Base-by-base conservation (phyloP, 2,329 filamentous ascomycete species). In the Botrytis paeoniae region DNA sequence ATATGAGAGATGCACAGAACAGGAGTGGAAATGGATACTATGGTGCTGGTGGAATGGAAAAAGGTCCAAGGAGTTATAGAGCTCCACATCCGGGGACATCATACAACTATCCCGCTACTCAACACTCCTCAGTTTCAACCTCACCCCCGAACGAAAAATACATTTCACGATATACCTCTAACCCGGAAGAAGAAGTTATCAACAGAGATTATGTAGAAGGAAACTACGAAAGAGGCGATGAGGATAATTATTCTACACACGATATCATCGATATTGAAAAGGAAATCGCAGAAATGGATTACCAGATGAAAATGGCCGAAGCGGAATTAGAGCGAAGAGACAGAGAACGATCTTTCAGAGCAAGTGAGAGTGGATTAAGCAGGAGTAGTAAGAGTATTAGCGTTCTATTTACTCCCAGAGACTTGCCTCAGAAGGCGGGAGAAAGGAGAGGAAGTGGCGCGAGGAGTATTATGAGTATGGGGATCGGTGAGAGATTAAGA, bases 381-480 rank as follows among this genome's bases (percentile, higher is more conserved):
- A 60, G 61, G 25, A 68, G 70, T 39, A 68, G 62, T 29, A 72
- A 72, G 41, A 72, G 70, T 14, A 68, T 72, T 9, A 68, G 70
- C 14, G 70, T 61, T 25, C 51, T 68, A 6, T 72, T 72, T 12
- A 68, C 37, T 2, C 62, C 62, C 0, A 18, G 70, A 18, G 39
- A 51, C 3, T 25, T 59, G 1, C 48, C 39, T 0, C 29, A 22
- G 3, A 68, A 45, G 6, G 25, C 32, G 0, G n/a, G 14, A 29
- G 48, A 32, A 25, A 43, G 39, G 5, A 9, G 51, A 20, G 43
- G 22, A 48, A 29, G n/a, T 18, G 22, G 35, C 4, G 37, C 12
- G n/a, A 39, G 61, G 45, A 65, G 60, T n/a, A n/a, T 66, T 9
- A 37, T 8, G 32, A 25, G 69, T 16, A 29, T 39, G 57, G 60